A percentile compares a stretch with the other conserved stretches of the same genome.
Conservation (phyloP, 345 rosid species). For the Barbarea vulgaris region DNA sequence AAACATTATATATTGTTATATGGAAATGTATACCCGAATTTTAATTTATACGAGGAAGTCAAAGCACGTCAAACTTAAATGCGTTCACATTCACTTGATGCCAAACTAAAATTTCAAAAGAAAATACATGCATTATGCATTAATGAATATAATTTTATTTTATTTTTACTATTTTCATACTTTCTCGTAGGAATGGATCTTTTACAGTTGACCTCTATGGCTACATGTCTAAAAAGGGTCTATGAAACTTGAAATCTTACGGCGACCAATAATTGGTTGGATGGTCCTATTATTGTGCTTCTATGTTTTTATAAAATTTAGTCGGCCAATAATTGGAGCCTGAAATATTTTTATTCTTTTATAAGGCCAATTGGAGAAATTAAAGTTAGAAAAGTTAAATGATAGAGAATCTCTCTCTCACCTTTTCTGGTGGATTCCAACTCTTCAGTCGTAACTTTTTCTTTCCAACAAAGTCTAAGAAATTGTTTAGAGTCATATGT, state of each 20-base stretch:
- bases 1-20: slow-evolving; percentile 18
- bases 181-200: slow-evolving; percentile 19
- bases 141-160: too few species aligned
- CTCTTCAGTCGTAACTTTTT: slow-evolving; percentile 31
- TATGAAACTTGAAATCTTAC: slow-evolving; percentile 20
- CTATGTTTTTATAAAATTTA: slow-evolving; percentile 19
- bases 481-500: slow-evolving; percentile 10
- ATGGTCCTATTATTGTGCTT: slow-evolving; percentile 38
- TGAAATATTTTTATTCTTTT: slow-evolving; percentile 15
- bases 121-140: slow-evolving; percentile 19
- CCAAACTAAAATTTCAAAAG: background rate
- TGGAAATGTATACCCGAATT: background rate
- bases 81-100: slow-evolving; percentile 14
- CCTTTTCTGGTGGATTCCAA: slow-evolving; percentile 43
- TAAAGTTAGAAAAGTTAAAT: slow-evolving; percentile 28
- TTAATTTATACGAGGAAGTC: background rate
- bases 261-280: slow-evolving; percentile 42
- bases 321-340: slow-evolving; percentile 38
- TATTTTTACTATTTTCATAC: slow-evolving; percentile 25
- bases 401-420: slow-evolving; percentile 26
- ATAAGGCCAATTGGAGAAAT: slow-evolving; percentile 26
- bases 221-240: slow-evolving; percentile 14
- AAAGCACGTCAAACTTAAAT: slow-evolving; percentile 8
- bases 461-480: slow-evolving; percentile 21
- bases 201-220: slow-evolving; percentile 15